Conservation (phyloP, 495 filamentous ascomycete species). For the Lasiosphaeria hispida region DNA sequence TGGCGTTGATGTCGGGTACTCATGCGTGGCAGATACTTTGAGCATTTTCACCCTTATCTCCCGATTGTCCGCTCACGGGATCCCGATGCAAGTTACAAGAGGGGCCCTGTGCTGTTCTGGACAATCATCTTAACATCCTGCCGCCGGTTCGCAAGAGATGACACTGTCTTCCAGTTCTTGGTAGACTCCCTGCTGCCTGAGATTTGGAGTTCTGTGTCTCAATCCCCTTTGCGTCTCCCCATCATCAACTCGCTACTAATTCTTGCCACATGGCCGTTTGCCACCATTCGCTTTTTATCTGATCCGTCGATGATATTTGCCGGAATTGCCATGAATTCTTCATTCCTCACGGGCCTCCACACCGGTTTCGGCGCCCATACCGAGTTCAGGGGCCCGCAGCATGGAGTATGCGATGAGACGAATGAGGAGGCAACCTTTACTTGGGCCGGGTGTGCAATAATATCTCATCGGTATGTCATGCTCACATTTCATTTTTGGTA, state of each 20-base stretch:
- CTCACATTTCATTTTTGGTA: neutral
- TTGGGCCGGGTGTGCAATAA: constrained; percentile 45
- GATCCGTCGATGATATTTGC: constrained; percentile 44
- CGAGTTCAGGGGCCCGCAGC: constrained; percentile 36
- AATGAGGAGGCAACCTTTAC: constrained; percentile 46
- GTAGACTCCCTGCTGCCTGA: constrained; percentile 38
- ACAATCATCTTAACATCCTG: constrained; percentile 43
- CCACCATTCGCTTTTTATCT: constrained; percentile 40
- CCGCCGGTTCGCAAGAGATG: constrained; percentile 42
- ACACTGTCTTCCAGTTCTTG: constrained; percentile 40
- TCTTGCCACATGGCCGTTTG: constrained; percentile 42
- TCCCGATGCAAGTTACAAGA: constrained; percentile 40
- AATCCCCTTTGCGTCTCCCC: constrained; percentile 34
- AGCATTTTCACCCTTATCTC: constrained; percentile 45
- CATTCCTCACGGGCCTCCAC: constrained; percentile 40
- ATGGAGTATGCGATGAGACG: constrained; percentile 31
- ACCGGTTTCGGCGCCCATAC: constrained; percentile 41
- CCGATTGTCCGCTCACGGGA: constrained; percentile 39
- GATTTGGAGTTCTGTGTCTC: constrained; percentile 35
- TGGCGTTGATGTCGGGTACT: no score
- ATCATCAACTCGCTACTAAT: constrained; percentile 45
- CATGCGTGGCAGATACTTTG: constrained; percentile 32
- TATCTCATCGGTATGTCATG: constrained; percentile 36
- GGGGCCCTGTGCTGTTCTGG: constrained; percentile 43
- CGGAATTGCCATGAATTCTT: constrained; percentile 39